Conservation (phyloP, 1,284 basidiomycete genomes). For the Golubevia pallescens region DNA sequence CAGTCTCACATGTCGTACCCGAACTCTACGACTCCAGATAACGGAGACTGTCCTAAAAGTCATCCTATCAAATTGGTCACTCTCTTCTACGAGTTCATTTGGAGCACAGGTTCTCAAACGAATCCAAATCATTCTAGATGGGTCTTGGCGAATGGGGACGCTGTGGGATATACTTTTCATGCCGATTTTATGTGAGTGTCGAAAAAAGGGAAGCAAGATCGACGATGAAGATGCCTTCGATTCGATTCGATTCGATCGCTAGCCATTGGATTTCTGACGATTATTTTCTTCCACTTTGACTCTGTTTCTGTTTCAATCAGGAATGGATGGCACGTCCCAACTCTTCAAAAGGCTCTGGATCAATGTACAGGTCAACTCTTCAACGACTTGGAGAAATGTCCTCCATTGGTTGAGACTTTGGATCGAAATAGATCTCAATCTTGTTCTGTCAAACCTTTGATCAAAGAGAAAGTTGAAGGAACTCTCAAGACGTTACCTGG, state of each 20-base stretch:
- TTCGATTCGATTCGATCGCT: too few species aligned
- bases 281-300: too few species aligned
- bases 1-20: conserved; percentile 65
- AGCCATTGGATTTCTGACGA: too few species aligned
- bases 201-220: too few species aligned
- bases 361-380: conserved; percentile 25
- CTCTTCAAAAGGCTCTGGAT: conserved; percentile 30
- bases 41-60: conserved; percentile 67
- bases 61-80: conserved; percentile 68
- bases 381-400: conserved; percentile 22
- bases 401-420: conserved; percentile 24
- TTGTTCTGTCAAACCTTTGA: conserved; percentile 10
- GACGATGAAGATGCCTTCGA: too few species aligned
- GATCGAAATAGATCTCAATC: conserved; percentile 7
- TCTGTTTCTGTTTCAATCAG: too few species aligned
- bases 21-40: conserved; percentile 64
- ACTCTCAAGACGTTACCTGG: conserved; percentile 22
- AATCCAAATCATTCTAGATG: conserved; percentile 16
- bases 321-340: conserved; percentile 24
- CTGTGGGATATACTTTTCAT: conserved; percentile 35
- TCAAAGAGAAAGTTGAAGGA: conserved; percentile 11
- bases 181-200: conserved; percentile 28
- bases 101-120: too few species aligned
- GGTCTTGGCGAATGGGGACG: conserved; percentile 35
- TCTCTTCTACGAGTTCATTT: conserved; percentile 67